Percentiles rank a stretch among this genome's conserved stretches.
Conservation (phyloP, 331 rosid genomes). For the Quercus lobata region DNA sequence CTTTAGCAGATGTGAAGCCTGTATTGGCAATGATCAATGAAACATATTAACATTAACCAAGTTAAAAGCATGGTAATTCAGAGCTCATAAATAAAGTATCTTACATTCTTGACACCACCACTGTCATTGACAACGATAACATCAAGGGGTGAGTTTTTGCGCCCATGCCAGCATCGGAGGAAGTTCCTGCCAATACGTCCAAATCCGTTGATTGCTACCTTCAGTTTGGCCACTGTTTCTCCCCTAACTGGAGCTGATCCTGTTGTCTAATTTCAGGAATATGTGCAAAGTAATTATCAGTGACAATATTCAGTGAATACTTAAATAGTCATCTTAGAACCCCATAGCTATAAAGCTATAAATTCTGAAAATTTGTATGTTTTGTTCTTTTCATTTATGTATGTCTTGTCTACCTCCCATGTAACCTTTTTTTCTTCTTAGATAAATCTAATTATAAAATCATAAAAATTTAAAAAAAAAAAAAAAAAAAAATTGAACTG, state of each 20-base stretch:
- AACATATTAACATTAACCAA: background rate
- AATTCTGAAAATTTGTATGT: too few species aligned
- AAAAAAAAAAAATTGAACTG: too few species aligned
- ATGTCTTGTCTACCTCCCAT: too few species aligned
- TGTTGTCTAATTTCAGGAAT: slow-evolving; percentile 34
- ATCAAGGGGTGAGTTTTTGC: slow-evolving; percentile 89
- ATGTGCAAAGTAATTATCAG: background rate
- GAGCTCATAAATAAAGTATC: slow-evolving; percentile 3
- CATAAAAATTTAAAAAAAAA: too few species aligned
- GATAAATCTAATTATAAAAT: too few species aligned
- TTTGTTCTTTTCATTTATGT: too few species aligned
- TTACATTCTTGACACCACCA: slow-evolving; percentile 97
- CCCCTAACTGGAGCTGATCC: slow-evolving; percentile 63
- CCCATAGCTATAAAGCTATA: background rate
- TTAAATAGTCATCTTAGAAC: background rate
- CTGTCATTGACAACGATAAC: slow-evolving; percentile 96
- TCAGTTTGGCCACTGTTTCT: slow-evolving; percentile 84
- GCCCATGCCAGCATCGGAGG: slow-evolving; percentile 97
- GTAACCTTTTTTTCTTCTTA: too few species aligned
- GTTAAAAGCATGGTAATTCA: background rate
- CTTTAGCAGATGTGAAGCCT: slow-evolving; percentile 96
- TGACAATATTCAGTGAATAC: background rate
- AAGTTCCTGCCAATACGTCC: slow-evolving; percentile 97
- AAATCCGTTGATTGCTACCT: slow-evolving; percentile 97
- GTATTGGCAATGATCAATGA: slow-evolving; percentile 7